Evolutionary conservation across 352 stramenopile genomes (phyloP).

Genomic region (Phytophthora pinifolia): DNA sequence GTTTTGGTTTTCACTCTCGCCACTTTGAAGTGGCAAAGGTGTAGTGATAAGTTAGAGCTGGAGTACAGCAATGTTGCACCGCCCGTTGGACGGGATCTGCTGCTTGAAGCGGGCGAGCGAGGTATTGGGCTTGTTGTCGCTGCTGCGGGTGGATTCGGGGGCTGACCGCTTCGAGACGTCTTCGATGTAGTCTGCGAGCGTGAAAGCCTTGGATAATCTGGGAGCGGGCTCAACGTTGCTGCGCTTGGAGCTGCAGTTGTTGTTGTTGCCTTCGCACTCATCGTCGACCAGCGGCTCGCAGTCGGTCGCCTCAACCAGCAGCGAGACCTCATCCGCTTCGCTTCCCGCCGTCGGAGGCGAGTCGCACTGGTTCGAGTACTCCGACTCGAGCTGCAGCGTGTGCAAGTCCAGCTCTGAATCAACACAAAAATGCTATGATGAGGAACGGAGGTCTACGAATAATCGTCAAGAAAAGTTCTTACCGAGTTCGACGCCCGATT

Average conservation of each 20-base stretch:
- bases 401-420: constrained; percentile 34
- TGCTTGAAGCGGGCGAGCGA: constrained; percentile 47
- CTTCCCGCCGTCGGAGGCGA: constrained; percentile 22
- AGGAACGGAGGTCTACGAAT: not conserved
- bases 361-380: constrained; percentile 61
- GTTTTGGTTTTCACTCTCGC: too few relatives aligned
- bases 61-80: constrained; percentile 6
- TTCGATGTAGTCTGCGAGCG: constrained; percentile 5
- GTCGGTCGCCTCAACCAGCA: constrained; percentile 14
- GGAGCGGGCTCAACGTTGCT: not conserved
- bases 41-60: constrained; percentile 20
- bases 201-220: constrained; percentile 22
- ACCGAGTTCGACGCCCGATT: constrained; percentile 19
- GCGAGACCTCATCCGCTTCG: constrained; percentile 1
- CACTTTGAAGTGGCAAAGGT: too few relatives aligned
- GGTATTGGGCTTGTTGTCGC: constrained; percentile 16
- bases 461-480: not conserved
- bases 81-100: constrained; percentile 50
- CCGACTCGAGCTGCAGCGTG: constrained; percentile 18
- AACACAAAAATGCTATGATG: not conserved
- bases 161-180: constrained; percentile 10
- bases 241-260: constrained; percentile 12
- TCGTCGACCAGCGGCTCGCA: constrained; percentile 16
- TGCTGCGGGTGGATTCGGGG: constrained; percentile 19
- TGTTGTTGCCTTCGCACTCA: constrained; percentile 23